Conservation (phyloP, 176 grass and related monocot species). For the Eleusine coracana region DNA sequence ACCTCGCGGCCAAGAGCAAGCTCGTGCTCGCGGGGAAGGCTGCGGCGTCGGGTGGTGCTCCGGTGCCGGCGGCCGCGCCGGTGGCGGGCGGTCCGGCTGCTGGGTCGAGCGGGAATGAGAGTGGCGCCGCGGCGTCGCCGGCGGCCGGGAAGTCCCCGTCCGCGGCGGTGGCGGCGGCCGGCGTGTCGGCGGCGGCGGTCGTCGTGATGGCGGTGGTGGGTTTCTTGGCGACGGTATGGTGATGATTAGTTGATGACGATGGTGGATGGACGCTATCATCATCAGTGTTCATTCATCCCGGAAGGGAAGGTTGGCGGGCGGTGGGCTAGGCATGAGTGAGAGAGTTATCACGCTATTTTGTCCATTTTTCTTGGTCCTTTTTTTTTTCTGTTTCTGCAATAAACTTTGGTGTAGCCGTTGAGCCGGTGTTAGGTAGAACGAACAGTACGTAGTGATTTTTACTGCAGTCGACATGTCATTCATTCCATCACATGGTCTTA, state of each 20-base stretch:
- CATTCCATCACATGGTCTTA: background rate
- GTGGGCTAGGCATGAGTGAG: background rate
- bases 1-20: conserved; percentile 48
- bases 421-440: conserved; percentile 1
- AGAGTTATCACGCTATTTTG: conserved; percentile 30
- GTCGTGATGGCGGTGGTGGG: conserved; percentile 28
- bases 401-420: conserved; percentile 16
- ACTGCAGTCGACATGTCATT: conserved; percentile 5
- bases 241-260: background rate
- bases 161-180: background rate
- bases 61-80: background rate
- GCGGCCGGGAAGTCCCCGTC: background rate
- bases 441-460: background rate
- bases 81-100: conserved; percentile 3
- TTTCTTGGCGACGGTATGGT: conserved; percentile 39
- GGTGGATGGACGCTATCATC: background rate
- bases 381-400: conserved; percentile 23
- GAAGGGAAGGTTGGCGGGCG: background rate
- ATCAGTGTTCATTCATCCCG: background rate
- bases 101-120: background rate
- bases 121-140: conserved; percentile 26
- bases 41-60: background rate
- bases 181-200: conserved; percentile 30
- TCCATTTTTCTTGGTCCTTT: background rate
- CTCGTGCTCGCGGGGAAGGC: conserved; percentile 53